phyloP scores from a whole-genome alignment of 768 basidiomycete genomes.

The Russula earlei region DNA sequence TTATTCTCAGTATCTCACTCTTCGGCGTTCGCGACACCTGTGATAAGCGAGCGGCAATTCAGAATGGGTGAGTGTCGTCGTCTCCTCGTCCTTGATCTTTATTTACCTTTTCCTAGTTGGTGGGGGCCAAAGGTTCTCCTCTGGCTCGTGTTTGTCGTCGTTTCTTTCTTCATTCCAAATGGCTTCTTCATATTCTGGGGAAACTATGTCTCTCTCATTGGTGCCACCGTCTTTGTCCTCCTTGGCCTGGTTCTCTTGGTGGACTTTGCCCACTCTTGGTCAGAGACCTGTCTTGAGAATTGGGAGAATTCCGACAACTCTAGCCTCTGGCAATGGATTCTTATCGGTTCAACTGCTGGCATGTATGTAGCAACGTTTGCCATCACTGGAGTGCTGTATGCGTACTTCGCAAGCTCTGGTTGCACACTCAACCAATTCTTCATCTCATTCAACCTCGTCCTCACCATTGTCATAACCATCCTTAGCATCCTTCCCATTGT shows the following conservation, averaged over 20 bases:
- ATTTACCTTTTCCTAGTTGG: constrained; percentile 48
- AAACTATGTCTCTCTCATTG: constrained; percentile 84
- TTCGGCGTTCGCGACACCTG: constrained; percentile 85
- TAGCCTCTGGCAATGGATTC: constrained; percentile 91
- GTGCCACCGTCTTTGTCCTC: constrained; percentile 91
- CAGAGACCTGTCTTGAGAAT: constrained; percentile 90
- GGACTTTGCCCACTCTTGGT: constrained; percentile 98
- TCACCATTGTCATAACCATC: constrained; percentile 71
- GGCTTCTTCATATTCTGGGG: constrained; percentile 99
- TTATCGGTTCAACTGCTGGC: constrained; percentile 84
- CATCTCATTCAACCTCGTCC: constrained; percentile 86
- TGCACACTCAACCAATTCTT: constrained; percentile 95
- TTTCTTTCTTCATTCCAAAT: constrained; percentile 94
- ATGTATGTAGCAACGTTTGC: constrained; percentile 82
- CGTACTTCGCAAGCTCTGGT: constrained; percentile 78
- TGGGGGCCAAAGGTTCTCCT: constrained; percentile 95
- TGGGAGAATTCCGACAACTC: constrained; percentile 80
- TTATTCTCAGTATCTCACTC: constrained; percentile 66
- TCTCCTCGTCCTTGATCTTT: constrained; percentile 3
- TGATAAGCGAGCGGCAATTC: constrained; percentile 88
- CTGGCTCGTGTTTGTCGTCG: constrained; percentile 73
- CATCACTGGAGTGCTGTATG: constrained; percentile 82
- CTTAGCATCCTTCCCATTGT: constrained; percentile 76
- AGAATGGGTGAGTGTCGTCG: constrained; percentile 69
- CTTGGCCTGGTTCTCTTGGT: constrained; percentile 95